Conservation (phyloP, 441 rosid genomes). For the Pelargonium hybrid region DNA sequence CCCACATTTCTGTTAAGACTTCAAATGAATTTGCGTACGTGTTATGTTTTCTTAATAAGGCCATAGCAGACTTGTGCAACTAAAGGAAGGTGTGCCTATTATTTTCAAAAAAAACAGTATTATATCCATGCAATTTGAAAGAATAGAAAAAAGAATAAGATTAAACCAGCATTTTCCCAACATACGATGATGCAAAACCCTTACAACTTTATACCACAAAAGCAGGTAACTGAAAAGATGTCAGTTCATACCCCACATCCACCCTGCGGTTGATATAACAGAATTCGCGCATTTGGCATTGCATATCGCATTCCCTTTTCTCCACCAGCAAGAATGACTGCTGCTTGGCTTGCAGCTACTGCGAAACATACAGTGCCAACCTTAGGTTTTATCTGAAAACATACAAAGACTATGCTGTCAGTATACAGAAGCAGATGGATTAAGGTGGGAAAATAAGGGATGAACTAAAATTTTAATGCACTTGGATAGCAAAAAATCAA, state of each 20-base stretch:
- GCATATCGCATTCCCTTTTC: slow-evolving; percentile 94
- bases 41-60: too few relatives aligned
- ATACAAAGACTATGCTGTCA: background rate
- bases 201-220: background rate
- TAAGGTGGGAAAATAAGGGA: background rate
- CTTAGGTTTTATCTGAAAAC: slow-evolving; percentile 68
- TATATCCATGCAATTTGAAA: background rate
- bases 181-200: background rate
- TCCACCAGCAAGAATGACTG: slow-evolving; percentile 82
- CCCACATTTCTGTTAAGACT: too few relatives aligned
- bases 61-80: too few relatives aligned
- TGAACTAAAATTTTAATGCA: background rate
- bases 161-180: background rate
- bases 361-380: slow-evolving; percentile 92
- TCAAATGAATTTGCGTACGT: too few relatives aligned
- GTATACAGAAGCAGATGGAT: background rate
- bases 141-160: background rate
- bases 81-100: background rate
- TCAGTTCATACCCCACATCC: slow-evolving; percentile 65
- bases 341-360: slow-evolving; percentile 90
- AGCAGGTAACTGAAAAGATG: slow-evolving; percentile 4
- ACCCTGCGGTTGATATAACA: slow-evolving; percentile 83
- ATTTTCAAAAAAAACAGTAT: background rate
- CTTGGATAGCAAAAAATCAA: background rate
- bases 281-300: slow-evolving; percentile 88